Percentiles rank a stretch among this genome's conserved stretches.
These are phyloP conservation scores for Rhizopus stolonifer DNA, from an alignment of 371 early-diverging fungal species.

Conservation along the genomic window DNA sequence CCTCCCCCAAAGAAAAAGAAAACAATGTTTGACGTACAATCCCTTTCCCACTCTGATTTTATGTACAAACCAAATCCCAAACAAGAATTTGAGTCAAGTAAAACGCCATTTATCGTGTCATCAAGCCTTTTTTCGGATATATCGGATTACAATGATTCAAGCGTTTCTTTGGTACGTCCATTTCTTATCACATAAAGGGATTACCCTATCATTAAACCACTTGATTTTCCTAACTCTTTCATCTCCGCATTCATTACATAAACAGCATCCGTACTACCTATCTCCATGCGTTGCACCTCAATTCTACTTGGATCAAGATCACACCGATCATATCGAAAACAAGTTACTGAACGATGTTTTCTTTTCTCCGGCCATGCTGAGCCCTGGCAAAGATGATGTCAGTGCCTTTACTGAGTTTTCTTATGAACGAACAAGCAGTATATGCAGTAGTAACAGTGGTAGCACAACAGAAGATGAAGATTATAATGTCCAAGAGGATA, in stretches of 20 bases:
- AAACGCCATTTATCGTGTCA: neutral
- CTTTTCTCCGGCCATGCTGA: constrained; percentile 11
- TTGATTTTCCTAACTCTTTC: neutral
- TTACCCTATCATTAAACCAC: no score
- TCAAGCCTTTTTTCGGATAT: neutral
- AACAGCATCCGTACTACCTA: constrained; percentile 2
- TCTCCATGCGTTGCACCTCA: neutral
- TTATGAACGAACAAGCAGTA: neutral
- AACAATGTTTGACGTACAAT: neutral
- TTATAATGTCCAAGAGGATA: neutral
- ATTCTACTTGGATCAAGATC: neutral
- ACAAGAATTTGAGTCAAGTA: neutral
- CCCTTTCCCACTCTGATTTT: neutral
- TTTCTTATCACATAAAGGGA: no score
- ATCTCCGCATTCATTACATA: constrained; percentile 2
- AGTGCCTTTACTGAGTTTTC: neutral
- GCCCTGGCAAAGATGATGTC: neutral
- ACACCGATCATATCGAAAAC: neutral
- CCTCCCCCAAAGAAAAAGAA: no score
- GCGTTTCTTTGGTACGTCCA: neutral
- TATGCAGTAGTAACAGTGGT: neutral
- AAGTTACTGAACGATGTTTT: constrained; percentile 19
- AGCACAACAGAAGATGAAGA: neutral
- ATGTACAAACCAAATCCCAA: neutral
- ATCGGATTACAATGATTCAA: neutral